Percentiles rank a stretch among this genome's conserved stretches.
Conservation (phyloP, 768 basidiomycete genomes). For the Rhizopogon rudus region DNA sequence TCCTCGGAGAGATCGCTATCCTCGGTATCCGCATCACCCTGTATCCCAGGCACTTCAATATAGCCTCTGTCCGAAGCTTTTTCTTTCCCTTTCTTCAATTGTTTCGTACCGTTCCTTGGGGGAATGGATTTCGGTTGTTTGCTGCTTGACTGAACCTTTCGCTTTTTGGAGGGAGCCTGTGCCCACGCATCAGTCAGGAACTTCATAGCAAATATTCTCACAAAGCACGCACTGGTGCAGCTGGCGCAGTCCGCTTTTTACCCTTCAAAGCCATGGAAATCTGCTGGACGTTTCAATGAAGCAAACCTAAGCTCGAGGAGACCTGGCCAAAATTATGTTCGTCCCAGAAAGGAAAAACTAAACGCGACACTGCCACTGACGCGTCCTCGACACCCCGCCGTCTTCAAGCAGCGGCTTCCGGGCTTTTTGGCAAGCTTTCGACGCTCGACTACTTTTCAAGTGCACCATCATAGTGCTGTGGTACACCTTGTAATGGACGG, state of each 20-base stretch:
- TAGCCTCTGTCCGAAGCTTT: conserved; percentile 53
- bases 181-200: neutral
- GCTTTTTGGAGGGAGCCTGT: conserved; percentile 53
- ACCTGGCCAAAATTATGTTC: neutral
- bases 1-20: conserved; percentile 58
- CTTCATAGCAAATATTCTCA: neutral
- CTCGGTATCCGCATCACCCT: conserved; percentile 8
- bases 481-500: conserved; percentile 19
- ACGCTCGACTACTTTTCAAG: neutral
- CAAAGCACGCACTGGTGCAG: conserved; percentile 20
- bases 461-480: neutral
- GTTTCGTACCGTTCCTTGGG: conserved; percentile 18
- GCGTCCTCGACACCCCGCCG: neutral
- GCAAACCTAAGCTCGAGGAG: neutral
- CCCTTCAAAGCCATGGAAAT: conserved; percentile 22
- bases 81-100: conserved; percentile 47
- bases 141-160: conserved; percentile 39
- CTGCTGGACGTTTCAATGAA: neutral
- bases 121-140: conserved; percentile 12
- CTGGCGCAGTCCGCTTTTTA: conserved; percentile 31
- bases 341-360: neutral
- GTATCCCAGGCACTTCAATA: conserved; percentile 53
- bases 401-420: neutral
- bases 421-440: neutral
- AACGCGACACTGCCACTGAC: neutral